Percentiles rank a stretch among this genome's conserved stretches.
These are phyloP conservation scores for Didymosphaeria variabile DNA, from an alignment of 2,329 filamentous ascomycete genomes.

Conservation along the genomic window DNA sequence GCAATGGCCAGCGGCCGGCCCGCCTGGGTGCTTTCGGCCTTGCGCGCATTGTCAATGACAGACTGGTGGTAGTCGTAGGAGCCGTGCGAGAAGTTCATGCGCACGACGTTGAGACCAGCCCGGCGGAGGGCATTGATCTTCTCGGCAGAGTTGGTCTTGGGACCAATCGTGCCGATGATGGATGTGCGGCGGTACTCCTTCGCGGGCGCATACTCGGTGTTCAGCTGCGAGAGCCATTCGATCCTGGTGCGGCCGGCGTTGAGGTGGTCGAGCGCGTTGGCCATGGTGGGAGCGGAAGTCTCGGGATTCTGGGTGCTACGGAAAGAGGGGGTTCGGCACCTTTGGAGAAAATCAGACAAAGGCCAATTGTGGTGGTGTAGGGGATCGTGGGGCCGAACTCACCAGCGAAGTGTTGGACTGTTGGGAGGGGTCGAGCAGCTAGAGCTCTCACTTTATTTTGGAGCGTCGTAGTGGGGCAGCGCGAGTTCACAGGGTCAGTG, in stretches of 20 bases:
- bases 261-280: slow-evolving; percentile 80
- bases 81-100: slow-evolving; percentile 99
- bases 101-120: slow-evolving; percentile 94
- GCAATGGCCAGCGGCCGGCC: slow-evolving; percentile 96
- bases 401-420: slow-evolving; percentile 19
- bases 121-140: slow-evolving; percentile 94
- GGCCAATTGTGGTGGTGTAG: slow-evolving; percentile 2
- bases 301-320: slow-evolving; percentile 19
- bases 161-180: slow-evolving; percentile 98
- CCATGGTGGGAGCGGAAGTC: slow-evolving; percentile 57
- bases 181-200: slow-evolving; percentile 95
- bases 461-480: slow-evolving; percentile 20
- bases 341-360: slow-evolving; percentile 10
- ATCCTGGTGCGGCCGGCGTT: slow-evolving; percentile 74
- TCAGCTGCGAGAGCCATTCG: slow-evolving; percentile 78
- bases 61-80: slow-evolving; percentile 97
- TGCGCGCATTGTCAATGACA: slow-evolving; percentile 93
- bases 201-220: slow-evolving; percentile 86
- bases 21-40: slow-evolving; percentile 78
- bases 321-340: slow-evolving; percentile 15
- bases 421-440: slow-evolving; percentile 23
- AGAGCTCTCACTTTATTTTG: slow-evolving; percentile 23
- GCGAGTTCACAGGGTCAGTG: slow-evolving; percentile 6
- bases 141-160: slow-evolving; percentile 98
- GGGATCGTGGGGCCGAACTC: slow-evolving; percentile 3